Evolutionary conservation across 2,329 filamentous ascomycete genomes (phyloP).

Genomic region (Colletotrichum liaoningense): DNA sequence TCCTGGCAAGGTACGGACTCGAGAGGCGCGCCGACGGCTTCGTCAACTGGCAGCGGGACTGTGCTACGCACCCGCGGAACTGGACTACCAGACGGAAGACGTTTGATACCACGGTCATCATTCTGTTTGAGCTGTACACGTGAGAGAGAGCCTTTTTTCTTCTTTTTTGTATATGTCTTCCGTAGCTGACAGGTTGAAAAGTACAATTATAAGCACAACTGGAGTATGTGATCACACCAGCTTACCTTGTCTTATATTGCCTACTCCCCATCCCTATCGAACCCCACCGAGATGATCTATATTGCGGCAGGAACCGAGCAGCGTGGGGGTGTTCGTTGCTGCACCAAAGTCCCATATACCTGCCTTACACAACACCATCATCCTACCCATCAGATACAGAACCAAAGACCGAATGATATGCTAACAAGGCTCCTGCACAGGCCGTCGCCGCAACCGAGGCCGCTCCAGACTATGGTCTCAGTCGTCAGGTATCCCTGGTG

Average conservation of each 20-base stretch:
- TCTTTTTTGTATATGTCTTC: too few relatives aligned
- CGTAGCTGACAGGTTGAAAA: not conserved
- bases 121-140: conserved; percentile 41
- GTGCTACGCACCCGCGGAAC: conserved; percentile 34
- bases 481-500: conserved; percentile 35
- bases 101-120: conserved; percentile 38
- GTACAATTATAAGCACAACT: conserved; percentile 31
- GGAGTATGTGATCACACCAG: conserved; percentile 8
- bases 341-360: not conserved
- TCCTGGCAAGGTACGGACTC: conserved; percentile 20
- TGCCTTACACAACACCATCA: not conserved
- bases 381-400: not conserved
- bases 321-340: not conserved
- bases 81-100: conserved; percentile 36
- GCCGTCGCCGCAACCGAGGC: conserved; percentile 32
- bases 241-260: not conserved
- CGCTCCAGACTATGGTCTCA: conserved; percentile 12
- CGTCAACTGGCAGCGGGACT: conserved; percentile 26
- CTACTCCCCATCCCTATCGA: too few relatives aligned
- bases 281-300: not conserved
- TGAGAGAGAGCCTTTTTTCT: conserved; percentile 1
- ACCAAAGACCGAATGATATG: not conserved
- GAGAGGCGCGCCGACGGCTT: conserved; percentile 20
- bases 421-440: not conserved
- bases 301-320: conserved; percentile 6